Conservation (phyloP, 306 rosid species). For the Cucurbita moschata region DNA sequence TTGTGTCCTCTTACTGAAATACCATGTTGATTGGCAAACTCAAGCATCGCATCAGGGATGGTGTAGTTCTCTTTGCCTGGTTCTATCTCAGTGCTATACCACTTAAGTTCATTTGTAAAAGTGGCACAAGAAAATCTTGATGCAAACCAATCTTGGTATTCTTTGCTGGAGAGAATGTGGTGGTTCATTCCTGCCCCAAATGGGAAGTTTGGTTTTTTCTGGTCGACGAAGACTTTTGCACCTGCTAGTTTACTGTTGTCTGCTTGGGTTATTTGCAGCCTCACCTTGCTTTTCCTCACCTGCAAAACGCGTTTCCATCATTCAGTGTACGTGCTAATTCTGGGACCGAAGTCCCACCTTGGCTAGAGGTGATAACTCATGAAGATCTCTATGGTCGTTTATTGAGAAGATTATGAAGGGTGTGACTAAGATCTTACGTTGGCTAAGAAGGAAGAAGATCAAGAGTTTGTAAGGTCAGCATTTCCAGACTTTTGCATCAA, state of each 20-base stretch:
- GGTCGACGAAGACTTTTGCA: slow-evolving; percentile 24
- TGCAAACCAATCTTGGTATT: slow-evolving; percentile 52
- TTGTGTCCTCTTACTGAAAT: slow-evolving; percentile 60
- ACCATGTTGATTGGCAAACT: slow-evolving; percentile 25
- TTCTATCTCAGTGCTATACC: slow-evolving; percentile 38
- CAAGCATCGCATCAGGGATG: slow-evolving; percentile 37
- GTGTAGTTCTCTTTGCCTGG: slow-evolving; percentile 37
- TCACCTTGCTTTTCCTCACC: slow-evolving; percentile 43
- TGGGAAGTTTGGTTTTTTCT: slow-evolving; percentile 24
- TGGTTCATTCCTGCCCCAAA: slow-evolving; percentile 45
- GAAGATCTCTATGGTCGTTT: neutral
- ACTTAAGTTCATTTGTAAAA: slow-evolving; percentile 66
- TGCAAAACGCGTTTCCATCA: slow-evolving; percentile 9
- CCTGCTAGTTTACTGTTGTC: slow-evolving; percentile 34
- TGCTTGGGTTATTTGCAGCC: slow-evolving; percentile 25
- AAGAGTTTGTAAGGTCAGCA: neutral
- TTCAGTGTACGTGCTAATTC: neutral
- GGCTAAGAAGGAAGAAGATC: neutral
- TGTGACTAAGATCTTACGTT: neutral
- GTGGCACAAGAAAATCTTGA: slow-evolving; percentile 48
- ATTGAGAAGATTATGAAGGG: neutral
- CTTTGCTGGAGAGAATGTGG: slow-evolving; percentile 32
- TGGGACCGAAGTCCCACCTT: neutral
- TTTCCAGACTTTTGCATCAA: too few relatives aligned
- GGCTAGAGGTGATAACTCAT: neutral